Base-by-base conservation (phyloP, 208 protist genomes). In the Leishmania tropica region DNA sequence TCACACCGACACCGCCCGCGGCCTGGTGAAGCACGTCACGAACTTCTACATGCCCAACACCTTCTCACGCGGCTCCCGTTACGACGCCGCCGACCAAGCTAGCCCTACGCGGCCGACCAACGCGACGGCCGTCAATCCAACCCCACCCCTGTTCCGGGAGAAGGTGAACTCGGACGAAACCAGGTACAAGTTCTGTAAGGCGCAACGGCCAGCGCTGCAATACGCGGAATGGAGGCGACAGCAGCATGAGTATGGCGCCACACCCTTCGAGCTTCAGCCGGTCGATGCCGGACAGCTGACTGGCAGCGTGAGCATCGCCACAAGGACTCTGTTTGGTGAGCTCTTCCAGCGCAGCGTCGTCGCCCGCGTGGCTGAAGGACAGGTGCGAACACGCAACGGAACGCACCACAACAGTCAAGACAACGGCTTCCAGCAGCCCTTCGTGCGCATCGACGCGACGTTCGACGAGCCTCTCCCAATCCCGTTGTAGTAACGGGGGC, bases 11-110 rank as follows among this genome's bases (percentile, higher is more conserved):
- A 73, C 47, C 31, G 82, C 56, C 31, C 76, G 78, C 58, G 76
- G 88, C 13, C 79, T 95, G 48, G 85, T 94, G 40, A 81, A 86
- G 76, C 90, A 90, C 80, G 89, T 90, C 56, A 90, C 82, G 40
- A 90, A 81, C 64, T 95, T 94, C 76, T 88, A 88, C 87, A 85
- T 94, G 76, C 92, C 87, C 7, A 79, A 83, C 76, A 83, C 58
- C 73, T 2, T 15, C 60, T 75, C 84, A 42, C 88, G 84, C 58
- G 77, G 74, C 53, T 13, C 48, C 40, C 72, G 72, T 65, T 3
- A 21, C 37, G 80, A 80, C 51, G 75, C 70, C 28, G 68, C 42
- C 53, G 75, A 87, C 81, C 48, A 78, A n/a, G 53, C 71, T 10
- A 85, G 75, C 62, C 73, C 80, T 24, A 72, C 88, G 42, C 77